Conservation (phyloP, 192 early-diverging fungal genomes). For the Coemansia sp. region DNA sequence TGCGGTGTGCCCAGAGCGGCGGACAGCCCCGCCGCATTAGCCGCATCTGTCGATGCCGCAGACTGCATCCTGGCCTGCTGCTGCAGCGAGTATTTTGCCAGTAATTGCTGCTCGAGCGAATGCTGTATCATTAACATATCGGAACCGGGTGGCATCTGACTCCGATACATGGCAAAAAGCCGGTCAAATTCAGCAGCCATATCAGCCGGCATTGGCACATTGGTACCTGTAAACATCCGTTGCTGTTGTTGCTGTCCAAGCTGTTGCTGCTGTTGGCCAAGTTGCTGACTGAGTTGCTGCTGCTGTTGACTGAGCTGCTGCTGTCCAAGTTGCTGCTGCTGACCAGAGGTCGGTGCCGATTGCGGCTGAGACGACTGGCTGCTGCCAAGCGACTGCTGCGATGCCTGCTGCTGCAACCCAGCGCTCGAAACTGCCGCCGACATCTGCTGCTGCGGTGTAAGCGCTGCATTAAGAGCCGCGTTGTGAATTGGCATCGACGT, state of each 20-base stretch:
- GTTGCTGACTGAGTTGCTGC: background rate
- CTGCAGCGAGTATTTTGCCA: slow-evolving; percentile 13
- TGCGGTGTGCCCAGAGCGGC: background rate
- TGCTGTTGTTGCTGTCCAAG: slow-evolving; percentile 16
- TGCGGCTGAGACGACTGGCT: background rate
- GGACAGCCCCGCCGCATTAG: background rate
- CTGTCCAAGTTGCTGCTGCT: background rate
- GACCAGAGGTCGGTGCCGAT: background rate
- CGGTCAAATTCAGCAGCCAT: slow-evolving; percentile 28
- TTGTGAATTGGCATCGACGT: slow-evolving; percentile 3
- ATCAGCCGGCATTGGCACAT: slow-evolving; percentile 29
- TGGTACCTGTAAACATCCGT: slow-evolving; percentile 27
- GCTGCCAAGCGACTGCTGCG: slow-evolving; percentile 3
- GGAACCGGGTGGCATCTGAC: slow-evolving; percentile 7
- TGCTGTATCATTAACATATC: slow-evolving; percentile 13
- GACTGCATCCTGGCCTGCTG: slow-evolving; percentile 6
- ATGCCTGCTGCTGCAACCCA: slow-evolving; percentile 4
- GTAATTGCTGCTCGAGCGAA: slow-evolving; percentile 19
- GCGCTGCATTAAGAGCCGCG: background rate
- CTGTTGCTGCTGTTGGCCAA: slow-evolving; percentile 4
- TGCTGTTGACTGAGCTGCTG: slow-evolving; percentile 14
- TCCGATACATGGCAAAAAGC: slow-evolving; percentile 15
- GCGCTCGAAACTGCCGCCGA: background rate
- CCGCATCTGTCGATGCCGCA: background rate
- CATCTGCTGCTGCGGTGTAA: slow-evolving; percentile 7